phyloP scores from a whole-genome alignment of 2,329 filamentous ascomycete species.

The Lecanosticta acicola region DNA sequence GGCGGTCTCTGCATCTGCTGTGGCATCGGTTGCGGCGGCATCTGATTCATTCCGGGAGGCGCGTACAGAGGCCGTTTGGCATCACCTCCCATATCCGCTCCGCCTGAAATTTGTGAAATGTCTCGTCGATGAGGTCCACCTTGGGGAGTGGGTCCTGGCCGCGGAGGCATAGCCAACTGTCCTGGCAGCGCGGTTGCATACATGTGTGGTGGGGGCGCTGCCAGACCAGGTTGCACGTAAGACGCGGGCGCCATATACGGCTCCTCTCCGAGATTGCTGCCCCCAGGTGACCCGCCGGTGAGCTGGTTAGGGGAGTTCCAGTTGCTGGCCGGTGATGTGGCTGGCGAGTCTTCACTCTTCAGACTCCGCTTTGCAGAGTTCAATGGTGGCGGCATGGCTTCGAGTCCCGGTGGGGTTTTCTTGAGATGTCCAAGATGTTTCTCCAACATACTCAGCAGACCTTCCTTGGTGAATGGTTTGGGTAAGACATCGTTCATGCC shows the following conservation, averaged over 20 bases:
- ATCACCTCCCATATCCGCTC: constrained; percentile 45
- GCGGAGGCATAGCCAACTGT: constrained; percentile 32
- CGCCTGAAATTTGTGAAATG: constrained; percentile 56
- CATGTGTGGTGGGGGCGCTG: constrained; percentile 17
- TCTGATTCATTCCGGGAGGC: constrained; percentile 38
- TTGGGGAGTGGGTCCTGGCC: constrained; percentile 21
- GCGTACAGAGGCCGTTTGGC: constrained; percentile 55
- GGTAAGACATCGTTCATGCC: constrained; percentile 97
- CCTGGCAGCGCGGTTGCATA: constrained; percentile 38
- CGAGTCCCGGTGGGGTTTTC: constrained; percentile 42
- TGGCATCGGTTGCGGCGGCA: constrained; percentile 26
- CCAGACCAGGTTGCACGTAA: constrained; percentile 29
- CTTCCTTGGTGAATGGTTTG: constrained; percentile 88
- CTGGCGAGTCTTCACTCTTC: constrained; percentile 59
- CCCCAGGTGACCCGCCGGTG: constrained; percentile 53
- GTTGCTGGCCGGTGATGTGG: constrained; percentile 56
- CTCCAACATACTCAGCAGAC: constrained; percentile 73
- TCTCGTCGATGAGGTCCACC: constrained; percentile 48
- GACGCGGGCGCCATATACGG: constrained; percentile 44
- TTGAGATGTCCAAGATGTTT: constrained; percentile 83
- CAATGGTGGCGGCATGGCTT: constrained; percentile 49
- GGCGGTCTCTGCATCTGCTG: constrained; percentile 19
- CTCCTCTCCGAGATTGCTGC: constrained; percentile 40
- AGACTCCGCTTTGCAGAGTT: constrained; percentile 51
- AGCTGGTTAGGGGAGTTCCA: constrained; percentile 60